Base-by-base conservation (phyloP, 192 early-diverging fungal species). In the Chytriomyces sp. region DNA sequence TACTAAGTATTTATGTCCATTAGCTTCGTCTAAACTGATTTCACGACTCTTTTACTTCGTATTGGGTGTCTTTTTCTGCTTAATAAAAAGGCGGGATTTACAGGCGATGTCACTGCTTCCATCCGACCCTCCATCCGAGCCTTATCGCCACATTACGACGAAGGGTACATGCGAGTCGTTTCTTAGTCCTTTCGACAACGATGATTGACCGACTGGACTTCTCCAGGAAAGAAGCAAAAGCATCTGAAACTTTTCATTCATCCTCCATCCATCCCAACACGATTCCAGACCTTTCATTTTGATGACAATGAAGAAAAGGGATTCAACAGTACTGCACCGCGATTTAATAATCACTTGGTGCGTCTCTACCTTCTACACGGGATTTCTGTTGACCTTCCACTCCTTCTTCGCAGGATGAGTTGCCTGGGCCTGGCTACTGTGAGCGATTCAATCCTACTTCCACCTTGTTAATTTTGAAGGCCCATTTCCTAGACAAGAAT, bases 391-490 rank as follows among this genome's bases (percentile, higher is more conserved):
- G 17, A 39, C 36, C 12, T 31, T 22, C 22, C 44, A 49, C 22
- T 49, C 44, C 3, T 22, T 49, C 22, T 65, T 5, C 37, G 7
- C 72, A 79, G 78, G 66, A 81, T 62, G 84, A 86, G 40, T 62
- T 86, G 6, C 84, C 84, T 5, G 84, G 84, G 28, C 84, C 84
- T 10, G 84, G 84, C 55, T 86, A 86, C 39, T 86, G 82, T 75
- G 31, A 34, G 63, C 34, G 3, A 52, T 5, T 3, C 19, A 19
- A 49, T 22, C 17, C 2, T 49, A 22, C 44, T 3, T 2, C 22
- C 17, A 49, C 17, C 44, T 49, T 49, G 17, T 14, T n/a, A 62
- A 38, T 36, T 12, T 62, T 39, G 3, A 52, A 22, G 17, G 44
- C 44, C 17, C 44, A 36, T 39, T 3, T 33, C 10, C 54, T n/a